Conservation (phyloP, 2,329 filamentous ascomycete species). For the Fusarium sambucinum region DNA sequence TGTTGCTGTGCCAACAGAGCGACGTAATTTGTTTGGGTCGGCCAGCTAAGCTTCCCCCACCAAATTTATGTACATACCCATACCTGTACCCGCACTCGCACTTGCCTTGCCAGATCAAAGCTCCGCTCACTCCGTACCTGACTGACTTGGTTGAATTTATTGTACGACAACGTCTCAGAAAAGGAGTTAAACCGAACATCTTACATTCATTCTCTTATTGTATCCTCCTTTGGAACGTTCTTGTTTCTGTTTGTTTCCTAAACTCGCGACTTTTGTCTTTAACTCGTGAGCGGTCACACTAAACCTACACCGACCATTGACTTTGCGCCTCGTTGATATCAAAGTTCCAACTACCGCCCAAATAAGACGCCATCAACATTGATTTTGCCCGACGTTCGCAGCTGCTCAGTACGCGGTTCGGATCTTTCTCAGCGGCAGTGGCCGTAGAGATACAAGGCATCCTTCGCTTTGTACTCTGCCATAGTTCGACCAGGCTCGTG, state of each 20-base stretch:
- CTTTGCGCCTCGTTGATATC: slow-evolving; percentile 24
- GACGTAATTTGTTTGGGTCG: slow-evolving; percentile 42
- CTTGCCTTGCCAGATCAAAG: slow-evolving; percentile 21
- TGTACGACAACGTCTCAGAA: slow-evolving; percentile 29
- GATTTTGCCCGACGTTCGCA: slow-evolving; percentile 4
- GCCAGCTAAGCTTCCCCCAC: slow-evolving; percentile 30
- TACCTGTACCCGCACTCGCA: slow-evolving; percentile 25
- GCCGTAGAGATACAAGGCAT: slow-evolving; percentile 34
- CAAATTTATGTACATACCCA: slow-evolving; percentile 33
- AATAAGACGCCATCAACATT: slow-evolving; percentile 17
- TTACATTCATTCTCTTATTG: slow-evolving; percentile 22
- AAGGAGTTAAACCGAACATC: slow-evolving; percentile 9
- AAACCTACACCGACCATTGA: slow-evolving; percentile 29
- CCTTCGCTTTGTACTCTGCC: slow-evolving; percentile 15
- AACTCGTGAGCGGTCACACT: slow-evolving; percentile 7
- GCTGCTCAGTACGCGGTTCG: slow-evolving; percentile 1
- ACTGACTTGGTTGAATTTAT: slow-evolving; percentile 13
- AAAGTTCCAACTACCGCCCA: slow-evolving; percentile 28
- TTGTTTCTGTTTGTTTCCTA: slow-evolving; percentile 14
- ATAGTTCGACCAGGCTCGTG: slow-evolving; percentile 18
- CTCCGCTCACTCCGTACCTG: slow-evolving; percentile 38
- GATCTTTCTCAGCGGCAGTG: slow-evolving; percentile 34
- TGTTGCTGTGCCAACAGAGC: slow-evolving; percentile 38
- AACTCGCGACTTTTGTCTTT: slow-evolving; percentile 1
- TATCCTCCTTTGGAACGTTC: slow-evolving; percentile 10